A percentile compares a stretch with the other conserved stretches of the same genome.
Conservation (phyloP, 352 stramenopile species). For the Phytophthora pistaciae region DNA sequence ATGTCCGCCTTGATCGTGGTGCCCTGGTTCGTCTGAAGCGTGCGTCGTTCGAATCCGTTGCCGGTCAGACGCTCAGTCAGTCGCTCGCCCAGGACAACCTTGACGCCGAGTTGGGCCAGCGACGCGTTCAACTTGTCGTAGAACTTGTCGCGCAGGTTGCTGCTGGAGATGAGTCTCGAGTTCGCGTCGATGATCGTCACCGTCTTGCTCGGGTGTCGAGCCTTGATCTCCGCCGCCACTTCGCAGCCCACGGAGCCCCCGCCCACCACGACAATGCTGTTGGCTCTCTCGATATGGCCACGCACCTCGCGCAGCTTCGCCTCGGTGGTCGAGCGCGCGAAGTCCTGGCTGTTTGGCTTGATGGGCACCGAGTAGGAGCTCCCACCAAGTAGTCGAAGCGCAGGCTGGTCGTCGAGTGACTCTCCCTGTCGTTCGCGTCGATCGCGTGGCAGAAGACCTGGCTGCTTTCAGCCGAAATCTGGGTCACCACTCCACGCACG, state of each 20-base stretch:
- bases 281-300: constrained; percentile 48
- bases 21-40: constrained; percentile 56
- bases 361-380: constrained; percentile 67
- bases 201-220: constrained; percentile 59
- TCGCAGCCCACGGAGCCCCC: constrained; percentile 70
- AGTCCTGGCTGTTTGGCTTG: constrained; percentile 47
- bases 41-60: constrained; percentile 51
- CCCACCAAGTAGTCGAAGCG: constrained; percentile 73
- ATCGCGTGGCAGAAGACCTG: constrained; percentile 52
- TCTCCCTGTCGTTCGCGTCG: constrained; percentile 37
- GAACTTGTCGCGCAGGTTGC: constrained; percentile 64
- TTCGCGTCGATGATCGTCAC: constrained; percentile 64
- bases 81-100: constrained; percentile 64
- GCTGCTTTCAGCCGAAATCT: constrained; percentile 37
- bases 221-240: constrained; percentile 67
- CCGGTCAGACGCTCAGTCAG: constrained; percentile 50
- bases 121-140: constrained; percentile 24
- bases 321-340: constrained; percentile 38
- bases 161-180: constrained; percentile 41
- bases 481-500: constrained; percentile 44
- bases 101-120: constrained; percentile 52
- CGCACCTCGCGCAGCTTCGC: constrained; percentile 48
- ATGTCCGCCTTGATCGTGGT: constrained; percentile 67
- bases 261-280: constrained; percentile 64
- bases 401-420: constrained; percentile 34